phyloP scores from a whole-genome alignment of 306 rosid genomes.

The Lagenaria siceraria region DNA sequence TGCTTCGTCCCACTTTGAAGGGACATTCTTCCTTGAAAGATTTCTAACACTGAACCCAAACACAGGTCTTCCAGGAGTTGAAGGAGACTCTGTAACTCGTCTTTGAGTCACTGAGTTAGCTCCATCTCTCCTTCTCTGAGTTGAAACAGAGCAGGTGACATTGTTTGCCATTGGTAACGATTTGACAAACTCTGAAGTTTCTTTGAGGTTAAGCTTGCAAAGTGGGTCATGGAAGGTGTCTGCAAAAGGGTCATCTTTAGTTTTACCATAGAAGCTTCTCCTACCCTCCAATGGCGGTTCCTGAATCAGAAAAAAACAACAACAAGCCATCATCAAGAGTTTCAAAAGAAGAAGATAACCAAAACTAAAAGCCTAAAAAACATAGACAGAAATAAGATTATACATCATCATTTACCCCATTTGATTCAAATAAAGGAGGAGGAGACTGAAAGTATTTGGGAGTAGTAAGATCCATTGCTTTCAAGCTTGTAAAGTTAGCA shows the following conservation, averaged over 20 bases:
- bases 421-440: conserved; percentile 27
- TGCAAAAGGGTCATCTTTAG: conserved; percentile 49
- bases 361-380: neutral
- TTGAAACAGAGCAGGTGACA: conserved; percentile 18
- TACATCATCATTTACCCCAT: conserved; percentile 27
- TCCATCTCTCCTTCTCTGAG: conserved; percentile 38
- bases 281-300: conserved; percentile 37
- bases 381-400: neutral
- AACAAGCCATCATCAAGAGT: neutral
- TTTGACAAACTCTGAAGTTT: conserved; percentile 93
- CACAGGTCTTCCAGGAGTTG: conserved; percentile 88
- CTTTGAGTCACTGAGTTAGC: conserved; percentile 33
- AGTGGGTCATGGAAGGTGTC: conserved; percentile 72
- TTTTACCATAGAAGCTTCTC: conserved; percentile 42
- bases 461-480: conserved; percentile 46
- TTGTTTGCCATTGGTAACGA: conserved; percentile 54
- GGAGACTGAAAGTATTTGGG: conserved; percentile 43
- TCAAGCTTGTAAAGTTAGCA: neutral
- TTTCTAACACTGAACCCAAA: conserved; percentile 56
- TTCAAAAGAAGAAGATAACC: neutral
- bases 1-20: conserved; percentile 99
- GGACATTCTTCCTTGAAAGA: conserved; percentile 60
- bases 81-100: conserved; percentile 47
- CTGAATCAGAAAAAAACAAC: conserved; percentile 26
- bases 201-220: conserved; percentile 78